Base-by-base conservation (phyloP, 164 flowering plant genomes). In the Vitis riparia region DNA sequence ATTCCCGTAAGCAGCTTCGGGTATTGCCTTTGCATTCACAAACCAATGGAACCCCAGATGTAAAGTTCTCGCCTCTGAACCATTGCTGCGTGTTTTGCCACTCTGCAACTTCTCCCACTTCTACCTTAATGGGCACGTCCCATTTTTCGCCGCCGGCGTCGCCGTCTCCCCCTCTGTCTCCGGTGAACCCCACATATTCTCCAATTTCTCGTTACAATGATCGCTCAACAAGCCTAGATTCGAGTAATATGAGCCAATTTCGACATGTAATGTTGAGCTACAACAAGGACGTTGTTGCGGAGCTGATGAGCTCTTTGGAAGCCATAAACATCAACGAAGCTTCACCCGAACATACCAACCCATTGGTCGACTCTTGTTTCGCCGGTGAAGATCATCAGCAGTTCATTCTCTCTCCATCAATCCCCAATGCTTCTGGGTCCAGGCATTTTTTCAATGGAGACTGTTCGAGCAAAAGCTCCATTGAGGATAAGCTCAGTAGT, bases 1-100 rank as follows among this genome's bases (percentile, higher is more conserved):
- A 94, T 92, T 0, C 81, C 90, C 83, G 81, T 23, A 23, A 23
- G 3, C 86, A 94, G 83, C 91, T 94, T 2, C 86, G 98, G 0
- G 30, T 86, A 6, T 23, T 85, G 48, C 84, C 80, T 17, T 11
- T 29, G 16, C 23, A 30, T 37, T 37, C 44, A 37, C 44, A 37
- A 6, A 37, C 44, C 44, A 6, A 37, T 37, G 44, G 27, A 23
- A 23, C 44, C 7, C 7, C 7, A 37, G 44, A 37, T 37, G 44
- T 37, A 0, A 37, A 37, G 7, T 37, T 37, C 7, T 16, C 32
- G 30, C 23, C 50, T 51, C 17, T 52, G 17, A 23, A 23, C 51
- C 76, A 63, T 32, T 81, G 87, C 67, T 82, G 85, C 19, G 55
- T 75, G 37, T 76, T 68, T 44, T 86, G 90, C 50, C 78, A 64